phyloP scores from a whole-genome alignment of 1,284 basidiomycete species.

The Coniferiporia weirii region DNA sequence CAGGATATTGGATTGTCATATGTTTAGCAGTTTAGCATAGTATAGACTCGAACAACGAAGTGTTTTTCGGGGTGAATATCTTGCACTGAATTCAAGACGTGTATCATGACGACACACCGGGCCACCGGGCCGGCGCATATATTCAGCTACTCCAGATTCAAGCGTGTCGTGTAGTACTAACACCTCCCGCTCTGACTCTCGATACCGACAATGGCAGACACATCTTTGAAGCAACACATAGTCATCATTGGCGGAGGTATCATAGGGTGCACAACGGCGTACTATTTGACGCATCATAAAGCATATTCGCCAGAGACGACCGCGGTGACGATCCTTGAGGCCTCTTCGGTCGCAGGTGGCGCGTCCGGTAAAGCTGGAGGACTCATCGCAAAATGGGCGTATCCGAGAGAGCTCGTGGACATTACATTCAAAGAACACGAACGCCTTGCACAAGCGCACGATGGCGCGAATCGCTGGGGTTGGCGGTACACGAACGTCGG shows the following conservation, averaged over 20 bases:
- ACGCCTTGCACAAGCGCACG: constrained; percentile 68
- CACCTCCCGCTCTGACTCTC: not conserved
- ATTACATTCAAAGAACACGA: constrained; percentile 81
- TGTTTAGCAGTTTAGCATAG: not conserved
- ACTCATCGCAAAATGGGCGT: constrained; percentile 81
- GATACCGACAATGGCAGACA: constrained; percentile 2
- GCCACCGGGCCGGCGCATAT: too few relatives aligned
- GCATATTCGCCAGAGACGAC: constrained; percentile 35
- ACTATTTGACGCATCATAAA: constrained; percentile 65
- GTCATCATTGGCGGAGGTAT: constrained; percentile 63
- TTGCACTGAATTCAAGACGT: too few relatives aligned
- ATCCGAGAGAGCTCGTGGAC: constrained; percentile 69
- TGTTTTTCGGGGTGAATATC: not conserved
- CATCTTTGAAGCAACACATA: constrained; percentile 24
- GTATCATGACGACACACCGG: not conserved
- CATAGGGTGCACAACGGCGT: constrained; percentile 83
- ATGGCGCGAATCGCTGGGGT: constrained; percentile 75
- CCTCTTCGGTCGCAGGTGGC: constrained; percentile 64
- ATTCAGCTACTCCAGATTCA: too few relatives aligned
- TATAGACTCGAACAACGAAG: not conserved
- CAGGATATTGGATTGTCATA: not conserved
- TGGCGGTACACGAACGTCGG: constrained; percentile 68
- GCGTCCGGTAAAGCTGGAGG: constrained; percentile 91
- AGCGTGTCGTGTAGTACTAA: not conserved
- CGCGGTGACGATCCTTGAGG: constrained; percentile 72